Evolutionary conservation across 306 rosid genomes (phyloP).

Genomic region (Prinsepia uniflora): DNA sequence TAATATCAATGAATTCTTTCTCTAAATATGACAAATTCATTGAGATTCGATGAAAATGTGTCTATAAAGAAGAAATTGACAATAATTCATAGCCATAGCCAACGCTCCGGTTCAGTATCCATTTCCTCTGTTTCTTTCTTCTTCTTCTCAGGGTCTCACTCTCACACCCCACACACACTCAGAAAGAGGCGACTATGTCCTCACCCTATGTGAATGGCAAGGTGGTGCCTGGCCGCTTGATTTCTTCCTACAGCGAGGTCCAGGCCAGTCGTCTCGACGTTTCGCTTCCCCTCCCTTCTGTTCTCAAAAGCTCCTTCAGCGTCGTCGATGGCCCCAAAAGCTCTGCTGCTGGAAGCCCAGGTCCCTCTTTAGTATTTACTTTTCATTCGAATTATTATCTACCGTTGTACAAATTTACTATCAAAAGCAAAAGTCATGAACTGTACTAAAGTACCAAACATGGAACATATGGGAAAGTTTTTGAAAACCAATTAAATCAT

Average conservation of each 20-base stretch:
- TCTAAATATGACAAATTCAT: no score
- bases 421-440: not conserved
- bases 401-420: not conserved
- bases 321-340: constrained; percentile 69
- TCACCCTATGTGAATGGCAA: constrained; percentile 34
- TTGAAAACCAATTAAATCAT: not conserved
- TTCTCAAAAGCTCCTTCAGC: constrained; percentile 50
- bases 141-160: not conserved
- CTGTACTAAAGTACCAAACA: not conserved
- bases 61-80: no score
- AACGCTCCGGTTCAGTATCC: not conserved
- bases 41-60: no score
- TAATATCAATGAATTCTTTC: no score
- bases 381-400: not conserved
- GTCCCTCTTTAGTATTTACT: constrained; percentile 23
- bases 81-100: no score
- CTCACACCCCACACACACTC: not conserved
- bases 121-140: not conserved
- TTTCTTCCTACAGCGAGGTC: constrained; percentile 68
- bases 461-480: not conserved
- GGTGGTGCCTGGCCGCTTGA: constrained; percentile 46
- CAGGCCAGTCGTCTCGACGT: constrained; percentile 68
- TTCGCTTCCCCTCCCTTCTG: constrained; percentile 68
- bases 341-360: constrained; percentile 85
- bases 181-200: constrained; percentile 12